Percentiles rank a stretch among this genome's conserved stretches.
Conservation (phyloP, 345 rosid genomes). For the Schrenkiella parvula region DNA sequence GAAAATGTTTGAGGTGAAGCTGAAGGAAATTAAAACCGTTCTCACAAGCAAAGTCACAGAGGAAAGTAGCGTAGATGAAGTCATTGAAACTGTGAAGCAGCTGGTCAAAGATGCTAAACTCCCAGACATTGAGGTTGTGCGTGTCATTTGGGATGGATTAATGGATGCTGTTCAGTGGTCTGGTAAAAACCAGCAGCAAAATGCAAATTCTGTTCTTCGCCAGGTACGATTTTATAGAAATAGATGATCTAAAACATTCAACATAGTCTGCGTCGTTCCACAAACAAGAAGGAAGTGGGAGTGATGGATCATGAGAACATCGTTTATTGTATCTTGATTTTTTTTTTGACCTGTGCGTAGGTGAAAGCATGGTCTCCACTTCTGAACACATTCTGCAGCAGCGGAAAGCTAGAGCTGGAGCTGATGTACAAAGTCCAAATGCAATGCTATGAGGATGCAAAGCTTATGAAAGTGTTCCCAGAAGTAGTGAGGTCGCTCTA, state of each 20-base stretch:
- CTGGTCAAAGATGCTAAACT: conserved; percentile 75
- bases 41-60: conserved; percentile 78
- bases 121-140: conserved; percentile 70
- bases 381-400: conserved; percentile 75
- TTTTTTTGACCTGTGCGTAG: conserved; percentile 30
- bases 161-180: conserved; percentile 99
- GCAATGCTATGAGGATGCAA: conserved; percentile 98
- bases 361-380: conserved; percentile 91
- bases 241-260: too few species aligned
- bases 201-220: conserved; percentile 75
- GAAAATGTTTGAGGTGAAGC: conserved; percentile 84
- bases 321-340: too few species aligned
- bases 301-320: too few species aligned
- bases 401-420: conserved; percentile 87
- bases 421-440: conserved; percentile 92
- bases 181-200: conserved; percentile 99
- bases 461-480: conserved; percentile 95
- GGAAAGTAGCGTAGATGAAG: conserved; percentile 68
- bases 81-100: conserved; percentile 80
- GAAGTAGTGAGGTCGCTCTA: conserved; percentile 84
- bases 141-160: conserved; percentile 87
- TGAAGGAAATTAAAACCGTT: conserved; percentile 83
- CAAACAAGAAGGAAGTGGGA: too few species aligned
- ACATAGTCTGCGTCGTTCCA: neutral
- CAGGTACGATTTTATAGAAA: too few species aligned